Base-by-base conservation (phyloP, 1,139 yeast species). In the Protomyces arabidopsidicola region DNA sequence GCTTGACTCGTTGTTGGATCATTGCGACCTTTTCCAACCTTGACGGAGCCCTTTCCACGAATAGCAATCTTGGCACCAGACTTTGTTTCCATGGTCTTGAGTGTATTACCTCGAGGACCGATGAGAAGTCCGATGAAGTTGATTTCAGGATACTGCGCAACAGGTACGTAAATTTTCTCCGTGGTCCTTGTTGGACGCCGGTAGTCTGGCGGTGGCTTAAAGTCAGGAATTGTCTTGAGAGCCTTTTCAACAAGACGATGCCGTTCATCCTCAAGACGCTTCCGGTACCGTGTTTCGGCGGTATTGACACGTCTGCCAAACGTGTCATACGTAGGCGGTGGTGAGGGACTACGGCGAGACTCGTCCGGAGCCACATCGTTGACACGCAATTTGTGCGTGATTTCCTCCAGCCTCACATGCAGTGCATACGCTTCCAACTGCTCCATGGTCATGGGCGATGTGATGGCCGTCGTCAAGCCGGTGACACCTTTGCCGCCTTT, bases 71-170 rank as follows among this genome's bases (percentile, higher is more conserved):
- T 77, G 12, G 85, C 86, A 0, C 88, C 89, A 9, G 82, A 76
- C 63, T 83, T 76, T 3, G 84, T 76, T 77, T 91, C 96, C 75
- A 95, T 77, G 70, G 84, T 84, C 67, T 89, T 83, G 70, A 91
- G 76, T 0, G 97, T 93, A 70, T 88, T 87, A 22, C 98, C 99
- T 78, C 99, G 85, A 38, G 99, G 98, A 0, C 99, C 99, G 64
- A 95, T 76, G 45, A 95, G 77, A 63, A 88, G 80, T 0, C 99
- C 99, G 63, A 93, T 69, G 57, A 69, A 69, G 76, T 95, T 95
- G 69, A 93, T 86, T 61, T 88, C 95, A 0, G 98, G 98, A 74
- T 90, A 87, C 67, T 90, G 95, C 60, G 85, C 82, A 1, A 84
- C 88, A 0, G 98, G 98, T 20, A 95, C 83, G 73, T 84, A 91